These are phyloP conservation scores for Sphagnum tenellum DNA, from an alignment of 225 moss, liverwort and hornwort species.

Conservation along the genomic window DNA sequence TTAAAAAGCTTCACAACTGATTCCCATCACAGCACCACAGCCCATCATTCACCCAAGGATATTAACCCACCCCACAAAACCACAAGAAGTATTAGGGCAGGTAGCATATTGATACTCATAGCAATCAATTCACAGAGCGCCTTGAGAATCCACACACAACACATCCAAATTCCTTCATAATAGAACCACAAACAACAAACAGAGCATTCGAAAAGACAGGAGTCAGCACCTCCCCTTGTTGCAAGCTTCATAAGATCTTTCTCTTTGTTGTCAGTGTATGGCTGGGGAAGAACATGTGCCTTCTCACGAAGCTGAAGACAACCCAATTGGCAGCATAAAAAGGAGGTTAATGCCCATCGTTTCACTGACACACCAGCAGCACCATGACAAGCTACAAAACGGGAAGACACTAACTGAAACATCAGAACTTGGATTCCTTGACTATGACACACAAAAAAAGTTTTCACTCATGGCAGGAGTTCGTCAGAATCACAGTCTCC, in stretches of 20 bases:
- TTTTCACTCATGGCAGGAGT: no score
- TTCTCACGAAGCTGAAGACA: constrained; percentile 50
- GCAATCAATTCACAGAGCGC: no score
- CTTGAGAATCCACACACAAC: constrained; percentile 6
- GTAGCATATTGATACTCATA: no score
- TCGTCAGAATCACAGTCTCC: no score
- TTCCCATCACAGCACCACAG: constrained; percentile 2
- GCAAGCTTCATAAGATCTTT: constrained; percentile 81
- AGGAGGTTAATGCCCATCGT: no score
- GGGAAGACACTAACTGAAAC: no score
- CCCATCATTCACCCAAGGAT: no score
- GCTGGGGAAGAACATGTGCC: constrained; percentile 60
- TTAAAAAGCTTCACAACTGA: constrained; percentile 91
- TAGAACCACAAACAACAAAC: neutral
- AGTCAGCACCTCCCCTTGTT: constrained; percentile 70
- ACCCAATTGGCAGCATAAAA: neutral
- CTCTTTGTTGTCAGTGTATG: constrained; percentile 66
- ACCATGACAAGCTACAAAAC: no score
- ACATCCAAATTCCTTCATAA: constrained; percentile 6
- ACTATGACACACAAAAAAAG: no score
- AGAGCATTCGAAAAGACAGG: neutral
- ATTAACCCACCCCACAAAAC: constrained; percentile 3
- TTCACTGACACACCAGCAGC: no score
- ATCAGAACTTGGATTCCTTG: no score
- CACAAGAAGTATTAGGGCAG: neutral